Percentiles rank a stretch among this genome's conserved stretches.
phyloP scores from a whole-genome alignment of 2,329 filamentous ascomycete genomes.

The Fusarium citri region DNA sequence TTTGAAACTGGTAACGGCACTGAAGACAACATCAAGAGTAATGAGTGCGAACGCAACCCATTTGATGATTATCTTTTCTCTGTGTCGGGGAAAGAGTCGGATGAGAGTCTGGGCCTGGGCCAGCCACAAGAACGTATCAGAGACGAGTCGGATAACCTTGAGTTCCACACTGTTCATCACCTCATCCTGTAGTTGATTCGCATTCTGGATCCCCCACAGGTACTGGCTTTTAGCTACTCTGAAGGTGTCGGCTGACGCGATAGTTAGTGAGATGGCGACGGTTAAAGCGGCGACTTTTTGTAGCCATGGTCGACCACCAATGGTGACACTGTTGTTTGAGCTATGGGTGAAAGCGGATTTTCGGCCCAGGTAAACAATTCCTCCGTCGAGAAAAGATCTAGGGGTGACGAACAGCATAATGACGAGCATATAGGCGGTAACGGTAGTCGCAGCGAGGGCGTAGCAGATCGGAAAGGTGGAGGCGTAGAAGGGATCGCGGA shows the following conservation, averaged over 20 bases:
- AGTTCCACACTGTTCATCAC: slow-evolving; percentile 89
- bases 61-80: slow-evolving; percentile 98
- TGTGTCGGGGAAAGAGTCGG: slow-evolving; percentile 92
- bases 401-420: slow-evolving; percentile 95
- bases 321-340: slow-evolving; percentile 81
- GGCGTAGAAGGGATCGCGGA: slow-evolving; percentile 90
- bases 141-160: slow-evolving; percentile 90
- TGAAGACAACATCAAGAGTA: slow-evolving; percentile 89
- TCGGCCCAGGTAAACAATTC: slow-evolving; percentile 81
- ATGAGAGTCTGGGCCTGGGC: slow-evolving; percentile 98
- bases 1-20: slow-evolving; percentile 87
- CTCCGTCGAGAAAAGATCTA: slow-evolving; percentile 90
- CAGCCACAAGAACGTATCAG: slow-evolving; percentile 96
- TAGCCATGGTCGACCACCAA: slow-evolving; percentile 92
- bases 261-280: slow-evolving; percentile 86
- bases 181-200: slow-evolving; percentile 76
- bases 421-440: slow-evolving; percentile 90
- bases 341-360: slow-evolving; percentile 89
- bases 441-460: slow-evolving; percentile 89
- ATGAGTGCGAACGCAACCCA: slow-evolving; percentile 98
- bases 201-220: slow-evolving; percentile 81
- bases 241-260: slow-evolving; percentile 93
- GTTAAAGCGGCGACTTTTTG: slow-evolving; percentile 84
- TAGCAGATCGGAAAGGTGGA: slow-evolving; percentile 95
- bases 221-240: slow-evolving; percentile 87